phyloP scores from a whole-genome alignment of 2,329 filamentous ascomycete species.

The Apiospora phragmitis region DNA sequence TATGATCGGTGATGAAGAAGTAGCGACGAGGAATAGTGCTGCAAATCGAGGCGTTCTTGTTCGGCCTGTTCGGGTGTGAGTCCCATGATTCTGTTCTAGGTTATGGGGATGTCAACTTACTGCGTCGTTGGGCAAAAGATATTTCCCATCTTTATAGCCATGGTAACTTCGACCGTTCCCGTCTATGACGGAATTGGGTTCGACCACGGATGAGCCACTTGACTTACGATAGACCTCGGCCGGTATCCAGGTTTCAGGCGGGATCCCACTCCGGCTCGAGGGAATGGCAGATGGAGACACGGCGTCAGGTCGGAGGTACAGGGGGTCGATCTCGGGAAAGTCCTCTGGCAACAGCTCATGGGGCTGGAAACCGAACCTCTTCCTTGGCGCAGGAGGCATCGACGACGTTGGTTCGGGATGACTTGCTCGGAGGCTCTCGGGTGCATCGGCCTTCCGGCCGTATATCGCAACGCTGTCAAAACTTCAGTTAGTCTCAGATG shows the following conservation, averaged over 20 bases:
- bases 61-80: neutral
- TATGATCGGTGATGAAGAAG: neutral
- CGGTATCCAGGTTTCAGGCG: neutral
- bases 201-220: neutral
- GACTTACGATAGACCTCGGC: neutral
- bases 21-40: neutral
- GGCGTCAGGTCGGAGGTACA: neutral
- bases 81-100: too few species aligned
- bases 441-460: neutral
- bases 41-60: conserved; percentile 14
- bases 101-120: too few species aligned
- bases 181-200: neutral
- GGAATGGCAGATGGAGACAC: neutral
- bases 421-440: neutral
- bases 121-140: neutral
- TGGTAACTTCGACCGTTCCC: neutral
- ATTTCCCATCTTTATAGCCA: neutral
- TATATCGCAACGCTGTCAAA: neutral
- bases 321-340: neutral
- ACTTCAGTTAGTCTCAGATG: too few species aligned
- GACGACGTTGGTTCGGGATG: neutral
- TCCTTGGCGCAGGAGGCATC: neutral
- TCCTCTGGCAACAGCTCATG: neutral
- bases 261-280: neutral
- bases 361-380: neutral